Conservation (phyloP, 352 stramenopile species). For the Pythium aristosporum region DNA sequence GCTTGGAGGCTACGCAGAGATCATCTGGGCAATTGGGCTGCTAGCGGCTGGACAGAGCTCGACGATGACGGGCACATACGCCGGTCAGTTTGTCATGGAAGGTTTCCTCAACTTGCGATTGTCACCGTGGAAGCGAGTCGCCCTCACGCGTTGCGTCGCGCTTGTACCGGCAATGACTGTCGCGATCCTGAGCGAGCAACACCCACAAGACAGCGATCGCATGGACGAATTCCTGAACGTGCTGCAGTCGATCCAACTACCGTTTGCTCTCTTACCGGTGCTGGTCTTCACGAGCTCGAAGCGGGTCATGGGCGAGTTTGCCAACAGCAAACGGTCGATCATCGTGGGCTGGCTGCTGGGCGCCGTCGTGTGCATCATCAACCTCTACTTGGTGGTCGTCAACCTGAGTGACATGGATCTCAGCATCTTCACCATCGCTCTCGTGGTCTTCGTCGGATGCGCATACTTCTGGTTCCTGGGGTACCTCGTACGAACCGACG, state of each 20-base stretch:
- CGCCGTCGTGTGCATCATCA: slow-evolving; percentile 67
- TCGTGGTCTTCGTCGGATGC: slow-evolving; percentile 34
- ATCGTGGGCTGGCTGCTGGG: slow-evolving; percentile 56
- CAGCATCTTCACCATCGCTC: slow-evolving; percentile 29
- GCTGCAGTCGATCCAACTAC: slow-evolving; percentile 90
- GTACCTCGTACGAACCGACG: slow-evolving; percentile 55
- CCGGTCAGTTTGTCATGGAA: slow-evolving; percentile 97
- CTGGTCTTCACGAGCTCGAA: slow-evolving; percentile 83
- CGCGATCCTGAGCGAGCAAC: slow-evolving; percentile 81
- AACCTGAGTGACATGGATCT: slow-evolving; percentile 59
- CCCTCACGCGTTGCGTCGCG: slow-evolving; percentile 89
- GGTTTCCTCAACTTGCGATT: slow-evolving; percentile 93
- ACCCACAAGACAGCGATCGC: slow-evolving; percentile 76
- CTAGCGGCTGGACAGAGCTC: slow-evolving; percentile 93
- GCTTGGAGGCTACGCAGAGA: slow-evolving; percentile 78
- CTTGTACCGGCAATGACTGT: slow-evolving; percentile 88
- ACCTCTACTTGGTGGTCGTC: slow-evolving; percentile 73
- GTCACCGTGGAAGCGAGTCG: slow-evolving; percentile 77
- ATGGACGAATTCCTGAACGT: slow-evolving; percentile 93
- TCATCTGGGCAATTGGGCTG: slow-evolving; percentile 93
- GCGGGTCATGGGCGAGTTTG: slow-evolving; percentile 82
- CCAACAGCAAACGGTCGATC: slow-evolving; percentile 47
- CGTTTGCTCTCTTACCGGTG: slow-evolving; percentile 89
- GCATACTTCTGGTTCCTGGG: slow-evolving; percentile 77
- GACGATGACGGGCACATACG: slow-evolving; percentile 97